Evolutionary conservation across 225 moss, liverwort and hornwort species (phyloP).

Genomic region (Takakia lepidozioides): DNA sequence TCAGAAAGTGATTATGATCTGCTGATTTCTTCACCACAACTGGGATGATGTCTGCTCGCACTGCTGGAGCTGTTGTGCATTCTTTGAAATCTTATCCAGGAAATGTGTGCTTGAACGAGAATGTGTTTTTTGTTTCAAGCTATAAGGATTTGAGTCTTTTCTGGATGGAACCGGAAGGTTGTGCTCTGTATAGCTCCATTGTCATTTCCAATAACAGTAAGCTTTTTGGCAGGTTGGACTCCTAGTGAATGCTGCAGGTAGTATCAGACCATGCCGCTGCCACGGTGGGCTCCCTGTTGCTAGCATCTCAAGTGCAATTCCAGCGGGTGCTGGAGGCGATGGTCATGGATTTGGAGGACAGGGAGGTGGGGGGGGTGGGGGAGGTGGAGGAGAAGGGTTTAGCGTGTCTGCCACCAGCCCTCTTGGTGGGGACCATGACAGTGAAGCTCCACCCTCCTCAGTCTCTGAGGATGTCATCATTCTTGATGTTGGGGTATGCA

Average conservation of each 20-base stretch:
- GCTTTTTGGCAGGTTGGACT: constrained; percentile 29
- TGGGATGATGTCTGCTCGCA: too few relatives aligned
- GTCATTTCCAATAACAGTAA: too few relatives aligned
- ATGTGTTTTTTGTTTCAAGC: neutral
- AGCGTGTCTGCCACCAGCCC: constrained; percentile 35
- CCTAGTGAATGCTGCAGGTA: constrained; percentile 31
- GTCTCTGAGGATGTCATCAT: constrained; percentile 60
- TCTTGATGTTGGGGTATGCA: constrained; percentile 80
- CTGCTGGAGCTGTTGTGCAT: too few relatives aligned
- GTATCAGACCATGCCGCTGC: constrained; percentile 28
- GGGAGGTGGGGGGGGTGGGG: constrained; percentile 57
- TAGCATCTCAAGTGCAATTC: constrained; percentile 38
- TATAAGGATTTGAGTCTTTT: neutral
- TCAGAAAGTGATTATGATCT: too few relatives aligned
- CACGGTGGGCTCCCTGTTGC: constrained; percentile 31
- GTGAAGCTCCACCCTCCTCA: constrained; percentile 14
- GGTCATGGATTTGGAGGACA: constrained; percentile 52
- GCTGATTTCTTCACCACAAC: too few relatives aligned
- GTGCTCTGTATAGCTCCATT: constrained; percentile 1
- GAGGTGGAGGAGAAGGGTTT: constrained; percentile 32
- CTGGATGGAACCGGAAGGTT: neutral
- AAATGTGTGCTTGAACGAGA: too few relatives aligned
- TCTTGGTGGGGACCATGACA: constrained; percentile 32
- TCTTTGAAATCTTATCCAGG: too few relatives aligned
- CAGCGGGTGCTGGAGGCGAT: constrained; percentile 33